Percentiles rank a stretch among this genome's conserved stretches.
phyloP scores from a whole-genome alignment of 805 yeast genomes.

The Maudiozyma turicensis region DNA sequence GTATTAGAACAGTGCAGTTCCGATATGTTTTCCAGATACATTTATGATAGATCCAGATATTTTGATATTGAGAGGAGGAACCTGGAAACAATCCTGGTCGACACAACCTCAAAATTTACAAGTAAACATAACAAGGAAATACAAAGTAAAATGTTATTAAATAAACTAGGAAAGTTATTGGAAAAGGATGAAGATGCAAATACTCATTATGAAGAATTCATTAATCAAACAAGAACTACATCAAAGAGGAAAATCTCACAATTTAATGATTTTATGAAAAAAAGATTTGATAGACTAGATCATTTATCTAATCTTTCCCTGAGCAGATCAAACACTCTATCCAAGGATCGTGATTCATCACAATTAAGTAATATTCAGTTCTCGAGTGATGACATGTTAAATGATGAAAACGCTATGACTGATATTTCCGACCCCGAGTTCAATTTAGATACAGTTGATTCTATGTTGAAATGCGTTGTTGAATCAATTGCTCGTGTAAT shows the following conservation, averaged over 20 bases:
- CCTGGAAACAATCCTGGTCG: slow-evolving; percentile 36
- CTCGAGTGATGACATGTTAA: neutral
- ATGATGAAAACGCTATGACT: slow-evolving; percentile 1
- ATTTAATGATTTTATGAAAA: slow-evolving; percentile 48
- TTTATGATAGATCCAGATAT: slow-evolving; percentile 52
- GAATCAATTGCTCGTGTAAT: slow-evolving; percentile 71
- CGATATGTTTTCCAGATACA: slow-evolving; percentile 65
- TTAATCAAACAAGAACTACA: neutral
- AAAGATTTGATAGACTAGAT: slow-evolving; percentile 37
- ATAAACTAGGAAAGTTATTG: slow-evolving; percentile 24
- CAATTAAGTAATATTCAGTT: no score
- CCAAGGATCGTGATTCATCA: neutral
- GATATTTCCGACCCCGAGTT: slow-evolving; percentile 16
- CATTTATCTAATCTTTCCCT: slow-evolving; percentile 20
- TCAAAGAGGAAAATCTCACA: slow-evolving; percentile 37
- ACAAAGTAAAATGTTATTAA: slow-evolving; percentile 17
- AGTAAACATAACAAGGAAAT: slow-evolving; percentile 26
- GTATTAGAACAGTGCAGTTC: slow-evolving; percentile 62
- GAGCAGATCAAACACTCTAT: neutral
- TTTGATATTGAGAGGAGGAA: slow-evolving; percentile 62
- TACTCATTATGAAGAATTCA: neutral
- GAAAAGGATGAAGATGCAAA: slow-evolving; percentile 7
- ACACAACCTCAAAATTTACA: slow-evolving; percentile 28
- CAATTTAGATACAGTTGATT: slow-evolving; percentile 43
- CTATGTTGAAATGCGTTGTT: slow-evolving; percentile 56